phyloP scores from a whole-genome alignment of 1,139 yeast genomes.

The Hyphopichia pseudoburtonii region DNA sequence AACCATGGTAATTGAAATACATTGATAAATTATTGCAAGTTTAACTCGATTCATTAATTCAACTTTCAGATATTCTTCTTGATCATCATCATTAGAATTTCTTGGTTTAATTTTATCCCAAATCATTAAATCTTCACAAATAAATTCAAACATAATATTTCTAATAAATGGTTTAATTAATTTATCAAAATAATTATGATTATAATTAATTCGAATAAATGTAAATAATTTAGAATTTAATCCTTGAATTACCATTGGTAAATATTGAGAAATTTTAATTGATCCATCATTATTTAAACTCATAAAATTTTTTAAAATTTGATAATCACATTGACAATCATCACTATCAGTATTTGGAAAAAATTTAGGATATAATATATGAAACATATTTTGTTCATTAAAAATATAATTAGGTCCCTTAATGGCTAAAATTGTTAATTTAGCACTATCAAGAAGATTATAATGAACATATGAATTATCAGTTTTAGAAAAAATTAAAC shows the following conservation, averaged over 20 bases:
- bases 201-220: conserved; percentile 22
- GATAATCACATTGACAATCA: conserved; percentile 37
- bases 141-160: conserved; percentile 31
- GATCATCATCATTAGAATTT: conserved; percentile 8
- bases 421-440: conserved; percentile 42
- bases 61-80: not conserved
- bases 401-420: conserved; percentile 40
- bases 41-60: conserved; percentile 22
- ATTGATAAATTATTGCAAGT: conserved; percentile 23
- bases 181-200: conserved; percentile 28
- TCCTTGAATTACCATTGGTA: conserved; percentile 2
- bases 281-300: not conserved
- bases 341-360: conserved; percentile 47
- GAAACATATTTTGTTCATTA: conserved; percentile 46
- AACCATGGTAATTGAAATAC: conserved; percentile 31
- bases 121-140: conserved; percentile 20
- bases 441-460: conserved; percentile 37
- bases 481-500: conserved; percentile 21
- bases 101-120: conserved; percentile 17
- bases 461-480: conserved; percentile 37
- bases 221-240: conserved; percentile 21
- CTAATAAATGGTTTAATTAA: conserved; percentile 31
- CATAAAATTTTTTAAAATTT: conserved; percentile 19
- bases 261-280: too few species aligned
- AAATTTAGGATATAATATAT: conserved; percentile 47